A percentile compares a stretch with the other conserved stretches of the same genome.
Conservation (phyloP, 257 asterid genomes). For the Solanum corneliomulleri region DNA sequence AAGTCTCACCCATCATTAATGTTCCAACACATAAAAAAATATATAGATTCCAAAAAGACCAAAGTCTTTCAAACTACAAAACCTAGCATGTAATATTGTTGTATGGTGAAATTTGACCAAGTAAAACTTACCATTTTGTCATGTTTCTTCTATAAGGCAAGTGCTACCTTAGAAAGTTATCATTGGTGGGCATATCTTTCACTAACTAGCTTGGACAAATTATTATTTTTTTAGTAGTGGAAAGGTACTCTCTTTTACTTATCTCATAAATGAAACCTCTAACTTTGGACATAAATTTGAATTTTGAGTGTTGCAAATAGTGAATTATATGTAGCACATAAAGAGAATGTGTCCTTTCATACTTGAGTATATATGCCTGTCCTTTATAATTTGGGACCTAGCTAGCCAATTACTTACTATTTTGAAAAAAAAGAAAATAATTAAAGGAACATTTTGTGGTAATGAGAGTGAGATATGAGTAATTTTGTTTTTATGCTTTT, state of each 20-base stretch:
- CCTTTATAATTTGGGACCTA: background rate
- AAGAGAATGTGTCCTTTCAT: conserved; percentile 1
- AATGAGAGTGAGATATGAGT: background rate
- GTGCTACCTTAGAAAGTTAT: background rate
- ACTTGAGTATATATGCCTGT: background rate
- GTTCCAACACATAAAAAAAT: background rate
- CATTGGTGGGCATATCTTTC: conserved; percentile 1
- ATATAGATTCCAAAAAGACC: background rate
- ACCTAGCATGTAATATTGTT: background rate
- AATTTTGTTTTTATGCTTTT: background rate
- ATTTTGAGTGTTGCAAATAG: background rate
- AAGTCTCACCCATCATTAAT: background rate
- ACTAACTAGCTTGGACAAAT: background rate
- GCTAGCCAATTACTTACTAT: background rate
- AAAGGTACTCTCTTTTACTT: background rate
- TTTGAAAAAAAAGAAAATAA: background rate
- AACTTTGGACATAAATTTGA: background rate
- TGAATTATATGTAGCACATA: background rate
- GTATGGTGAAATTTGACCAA: background rate
- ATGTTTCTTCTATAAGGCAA: background rate
- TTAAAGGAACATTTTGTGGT: background rate
- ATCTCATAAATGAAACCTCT: background rate
- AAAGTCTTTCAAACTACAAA: background rate
- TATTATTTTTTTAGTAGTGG: background rate
- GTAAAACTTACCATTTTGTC: background rate